phyloP scores from a whole-genome alignment of 331 rosid genomes.

The Rosa hybrid region DNA sequence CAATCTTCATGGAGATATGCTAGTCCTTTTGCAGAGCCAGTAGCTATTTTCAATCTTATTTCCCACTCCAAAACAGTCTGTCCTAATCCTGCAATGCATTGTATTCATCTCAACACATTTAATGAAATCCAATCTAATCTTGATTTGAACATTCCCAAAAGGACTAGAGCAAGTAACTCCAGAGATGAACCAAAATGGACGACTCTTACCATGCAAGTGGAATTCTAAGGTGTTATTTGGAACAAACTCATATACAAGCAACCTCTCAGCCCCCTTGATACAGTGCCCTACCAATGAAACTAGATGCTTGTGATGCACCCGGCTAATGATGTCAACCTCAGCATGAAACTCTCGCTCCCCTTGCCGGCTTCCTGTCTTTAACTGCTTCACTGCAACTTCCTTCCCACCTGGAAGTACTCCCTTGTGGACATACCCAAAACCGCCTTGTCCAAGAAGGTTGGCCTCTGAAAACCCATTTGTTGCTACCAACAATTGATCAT shows the following conservation, averaged over 20 bases:
- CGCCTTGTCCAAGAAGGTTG: conserved; percentile 73
- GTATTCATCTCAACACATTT: not conserved
- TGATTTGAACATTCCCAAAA: too few species aligned
- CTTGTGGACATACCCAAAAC: conserved; percentile 63
- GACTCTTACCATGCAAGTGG: conserved; percentile 56
- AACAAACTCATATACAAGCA: conserved; percentile 66
- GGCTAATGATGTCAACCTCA: conserved; percentile 66
- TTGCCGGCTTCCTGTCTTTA: conserved; percentile 57
- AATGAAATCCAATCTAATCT: not conserved
- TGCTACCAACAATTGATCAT: conserved; percentile 50
- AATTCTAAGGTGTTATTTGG: conserved; percentile 67
- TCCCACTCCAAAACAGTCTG: conserved; percentile 42
- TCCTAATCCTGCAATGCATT: conserved; percentile 41
- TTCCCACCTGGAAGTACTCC: conserved; percentile 60
- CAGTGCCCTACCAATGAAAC: conserved; percentile 64
- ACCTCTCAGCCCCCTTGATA: conserved; percentile 38
- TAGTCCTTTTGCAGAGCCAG: conserved; percentile 64
- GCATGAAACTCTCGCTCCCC: conserved; percentile 71
- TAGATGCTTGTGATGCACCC: conserved; percentile 70
- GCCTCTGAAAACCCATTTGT: conserved; percentile 52
- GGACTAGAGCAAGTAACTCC: not conserved
- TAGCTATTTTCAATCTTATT: conserved; percentile 49
- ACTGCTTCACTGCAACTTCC: conserved; percentile 63
- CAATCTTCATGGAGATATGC: conserved; percentile 71
- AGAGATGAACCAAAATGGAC: not conserved